Evolutionary conservation across 1,284 basidiomycete species (phyloP).

Genomic region (Mrakiaceae sp.): DNA sequence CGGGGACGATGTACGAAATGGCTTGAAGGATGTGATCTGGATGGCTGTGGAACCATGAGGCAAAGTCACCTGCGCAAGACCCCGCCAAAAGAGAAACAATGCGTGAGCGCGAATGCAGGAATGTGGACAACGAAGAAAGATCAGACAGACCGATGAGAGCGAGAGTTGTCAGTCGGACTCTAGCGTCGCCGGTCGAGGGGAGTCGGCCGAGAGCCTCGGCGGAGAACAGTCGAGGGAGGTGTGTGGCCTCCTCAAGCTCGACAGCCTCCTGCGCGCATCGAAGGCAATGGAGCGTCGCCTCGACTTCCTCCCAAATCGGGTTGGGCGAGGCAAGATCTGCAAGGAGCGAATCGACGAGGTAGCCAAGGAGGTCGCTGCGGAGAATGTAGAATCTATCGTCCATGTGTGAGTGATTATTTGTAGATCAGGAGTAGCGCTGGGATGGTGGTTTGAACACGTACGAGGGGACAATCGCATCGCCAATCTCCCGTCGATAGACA

Average conservation of each 20-base stretch:
- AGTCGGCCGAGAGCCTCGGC: conserved; percentile 54
- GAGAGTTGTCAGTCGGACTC: conserved; percentile 60
- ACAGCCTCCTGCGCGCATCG: conserved; percentile 76
- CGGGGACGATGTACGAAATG: conserved; percentile 59
- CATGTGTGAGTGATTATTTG: not conserved
- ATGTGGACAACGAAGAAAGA: not conserved
- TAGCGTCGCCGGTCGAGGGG: conserved; percentile 50
- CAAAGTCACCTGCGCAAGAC: conserved; percentile 52
- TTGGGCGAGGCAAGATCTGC: conserved; percentile 38
- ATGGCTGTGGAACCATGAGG: conserved; percentile 65
- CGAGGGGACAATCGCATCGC: conserved; percentile 83
- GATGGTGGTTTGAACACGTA: conserved; percentile 35
- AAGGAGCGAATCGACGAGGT: conserved; percentile 50
- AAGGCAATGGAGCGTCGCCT: conserved; percentile 71
- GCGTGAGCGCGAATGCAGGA: not conserved
- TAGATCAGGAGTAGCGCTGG: not conserved
- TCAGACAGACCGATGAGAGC: conserved; percentile 50
- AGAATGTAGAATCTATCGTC: conserved; percentile 67
- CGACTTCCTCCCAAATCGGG: conserved; percentile 49
- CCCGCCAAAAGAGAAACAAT: not conserved
- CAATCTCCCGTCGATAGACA: conserved; percentile 68
- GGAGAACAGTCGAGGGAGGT: conserved; percentile 57
- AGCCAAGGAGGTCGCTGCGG: conserved; percentile 64
- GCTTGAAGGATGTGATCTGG: conserved; percentile 39
- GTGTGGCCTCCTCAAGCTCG: conserved; percentile 54